Evolutionary conservation across 179 eudicot species (phyloP), one percentile per base, ranked within the genome.

Genomic region (Corrigiola litoralis): DNA sequence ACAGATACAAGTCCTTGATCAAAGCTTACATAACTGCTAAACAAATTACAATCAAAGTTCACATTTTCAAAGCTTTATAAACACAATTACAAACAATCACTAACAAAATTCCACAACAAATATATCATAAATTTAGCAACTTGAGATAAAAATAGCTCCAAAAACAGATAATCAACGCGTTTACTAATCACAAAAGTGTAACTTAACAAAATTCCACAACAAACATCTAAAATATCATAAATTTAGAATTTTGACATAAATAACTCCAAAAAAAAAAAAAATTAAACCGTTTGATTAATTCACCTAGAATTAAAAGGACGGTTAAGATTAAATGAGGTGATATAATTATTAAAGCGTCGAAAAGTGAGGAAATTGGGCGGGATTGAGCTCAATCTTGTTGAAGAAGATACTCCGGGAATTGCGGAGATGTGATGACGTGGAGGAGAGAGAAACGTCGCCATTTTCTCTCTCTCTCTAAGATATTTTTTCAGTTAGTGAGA

Each of bases 371-470:
- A 72, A 61, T 68, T 73, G 4, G 40, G 28, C 59, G 33, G 59
- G 46, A 12, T 6, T 47, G 17, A 18, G 4, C 58, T 69, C 4
- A 28, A 2, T 16, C 4, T 6, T 12, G 54, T 29, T 10, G 73
- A 72, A n/a, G 72, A 44, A 36, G 79, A 44, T 21, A 74, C 56
- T 24, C 51, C 36, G 2, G 72, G 58, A 31, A 66, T 46, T 20
- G 61, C 55, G 46, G 25, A 60, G 1, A 66, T 37, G 1, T 81
- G 17, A 53, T 63, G 62, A 46, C 23, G 63, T 46, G 56, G 67
- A 53, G 72, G 75, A 67, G 79, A 55, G 56, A 85, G 64, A 64
- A 68, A 23, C 20, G 75, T 56, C 59, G 83, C 78, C 85, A 82
- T 82, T 51, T 71, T 61, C 55, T 42, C 57, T 52, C 56, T 45